Conservation (phyloP, 2,329 filamentous ascomycete species). For the Colletotrichum destructivum region DNA sequence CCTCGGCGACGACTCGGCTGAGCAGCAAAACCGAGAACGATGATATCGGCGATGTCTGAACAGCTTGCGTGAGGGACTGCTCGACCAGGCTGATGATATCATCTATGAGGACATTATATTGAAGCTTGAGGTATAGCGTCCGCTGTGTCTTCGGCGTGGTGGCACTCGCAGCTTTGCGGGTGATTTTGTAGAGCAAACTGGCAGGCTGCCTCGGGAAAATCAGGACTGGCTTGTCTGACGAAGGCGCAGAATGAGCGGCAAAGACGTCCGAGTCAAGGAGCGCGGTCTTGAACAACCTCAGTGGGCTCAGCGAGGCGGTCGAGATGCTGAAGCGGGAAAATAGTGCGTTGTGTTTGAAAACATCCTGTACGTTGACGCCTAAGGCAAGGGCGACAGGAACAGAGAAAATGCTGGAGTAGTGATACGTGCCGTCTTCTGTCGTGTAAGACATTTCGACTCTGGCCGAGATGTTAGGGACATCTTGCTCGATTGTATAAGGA, state of each 20-base stretch:
- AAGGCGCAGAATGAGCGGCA: conserved; percentile 72
- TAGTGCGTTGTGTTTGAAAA: conserved; percentile 86
- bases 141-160: conserved; percentile 55
- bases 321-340: conserved; percentile 95
- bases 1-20: conserved; percentile 59
- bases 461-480: conserved; percentile 78
- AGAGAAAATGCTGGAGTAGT: conserved; percentile 73
- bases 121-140: conserved; percentile 77
- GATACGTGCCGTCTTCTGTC: conserved; percentile 76
- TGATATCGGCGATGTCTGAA: conserved; percentile 58
- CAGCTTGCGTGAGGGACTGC: conserved; percentile 57
- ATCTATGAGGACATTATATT: conserved; percentile 83
- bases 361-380: conserved; percentile 96
- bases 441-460: conserved; percentile 84
- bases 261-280: conserved; percentile 81
- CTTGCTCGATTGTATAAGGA: conserved; percentile 88
- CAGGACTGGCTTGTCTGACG: conserved; percentile 68
- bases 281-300: conserved; percentile 80
- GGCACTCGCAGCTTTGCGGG: conserved; percentile 60
- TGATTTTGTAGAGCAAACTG: conserved; percentile 85
- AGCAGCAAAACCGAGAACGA: conserved; percentile 65
- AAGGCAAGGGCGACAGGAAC: conserved; percentile 84
- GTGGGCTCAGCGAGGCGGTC: conserved; percentile 80
- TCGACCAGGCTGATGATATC: conserved; percentile 73
- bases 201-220: conserved; percentile 88